A percentile compares a stretch with the other conserved stretches of the same genome.
Evolutionary conservation across 306 rosid species (phyloP).

Genomic region (Gleditsia sinensis): DNA sequence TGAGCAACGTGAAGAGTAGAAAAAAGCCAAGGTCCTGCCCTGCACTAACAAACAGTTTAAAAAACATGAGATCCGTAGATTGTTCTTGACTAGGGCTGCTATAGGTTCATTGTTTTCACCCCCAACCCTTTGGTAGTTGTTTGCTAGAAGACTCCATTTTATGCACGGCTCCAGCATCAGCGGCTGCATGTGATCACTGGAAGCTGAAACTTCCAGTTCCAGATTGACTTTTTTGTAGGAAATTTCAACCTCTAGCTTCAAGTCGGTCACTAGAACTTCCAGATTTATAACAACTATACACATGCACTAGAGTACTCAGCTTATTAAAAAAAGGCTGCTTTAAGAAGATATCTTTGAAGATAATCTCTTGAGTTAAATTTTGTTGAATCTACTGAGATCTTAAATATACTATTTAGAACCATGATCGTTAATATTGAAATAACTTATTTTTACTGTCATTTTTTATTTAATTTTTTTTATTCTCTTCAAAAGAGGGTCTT

Average conservation of each 20-base stretch:
- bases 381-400: no score
- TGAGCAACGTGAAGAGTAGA: not conserved
- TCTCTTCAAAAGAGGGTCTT: no score
- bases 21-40: not conserved
- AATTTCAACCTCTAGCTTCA: not conserved
- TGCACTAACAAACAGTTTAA: not conserved
- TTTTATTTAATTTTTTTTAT: no score
- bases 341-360: no score
- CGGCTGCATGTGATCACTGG: constrained; percentile 22
- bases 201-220: constrained; percentile 28
- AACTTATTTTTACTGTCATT: no score
- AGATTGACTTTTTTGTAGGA: not conserved
- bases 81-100: not conserved
- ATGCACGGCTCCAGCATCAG: not conserved
- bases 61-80: not conserved
- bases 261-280: not conserved
- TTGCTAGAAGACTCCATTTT: not conserved
- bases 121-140: not conserved
- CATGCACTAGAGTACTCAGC: no score
- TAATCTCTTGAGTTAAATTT: no score
- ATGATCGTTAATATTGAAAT: no score
- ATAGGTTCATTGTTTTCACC: not conserved
- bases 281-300: not conserved
- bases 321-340: no score
- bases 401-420: no score